Evolutionary conservation across 768 basidiomycete genomes (phyloP), one percentile per base, ranked within the genome.

Genomic region (Collybia nuda): DNA sequence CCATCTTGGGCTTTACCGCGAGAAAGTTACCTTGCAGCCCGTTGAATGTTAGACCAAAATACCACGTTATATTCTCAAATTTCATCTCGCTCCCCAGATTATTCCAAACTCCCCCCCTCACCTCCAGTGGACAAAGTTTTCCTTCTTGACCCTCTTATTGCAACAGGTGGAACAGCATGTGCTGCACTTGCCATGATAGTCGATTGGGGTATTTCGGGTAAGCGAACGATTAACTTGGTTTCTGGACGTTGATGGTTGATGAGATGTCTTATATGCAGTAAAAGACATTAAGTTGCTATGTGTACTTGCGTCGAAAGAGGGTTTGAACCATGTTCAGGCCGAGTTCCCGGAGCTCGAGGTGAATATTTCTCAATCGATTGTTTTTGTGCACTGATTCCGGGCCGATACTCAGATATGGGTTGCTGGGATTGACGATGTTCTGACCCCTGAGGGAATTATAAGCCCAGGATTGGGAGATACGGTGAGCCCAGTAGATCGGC

Each of bases 391-490:
- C 12, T 14, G 32, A 32, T 32, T 32, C 32, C 32, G 32, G 32
- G 17, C 22, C 35, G 45, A 15, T 56, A 15, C 17, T 40, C 9
- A 95, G 93, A 86, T 96, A 37, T 96, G 89, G 88, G 85, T 83
- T 36, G 91, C 89, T 17, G 90, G 84, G 1, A 79, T 95, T 9
- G 94, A 97, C 62, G 68, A 84, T 5, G 63, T 75, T 0, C 65
- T 98, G 54, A 94, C 90, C 0, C 39, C 55, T 0, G 79, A 89
- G 15, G 96, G 95, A 6, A 74, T 93, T 55, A 88, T 98, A 52
- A 78, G 72, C n/a, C 95, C 95, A 8, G 95, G 95, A 17, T 76
- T 96, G 39, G 95, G 95, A 4, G 95, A 97, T 67, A 84, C 90
- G 21, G 92, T 91, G 61, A 63, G 88, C 76, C 26, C 18, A 45